Evolutionary conservation across 2,329 filamentous ascomycete species (phyloP).

Genomic region (Epichloe gansuensis): DNA sequence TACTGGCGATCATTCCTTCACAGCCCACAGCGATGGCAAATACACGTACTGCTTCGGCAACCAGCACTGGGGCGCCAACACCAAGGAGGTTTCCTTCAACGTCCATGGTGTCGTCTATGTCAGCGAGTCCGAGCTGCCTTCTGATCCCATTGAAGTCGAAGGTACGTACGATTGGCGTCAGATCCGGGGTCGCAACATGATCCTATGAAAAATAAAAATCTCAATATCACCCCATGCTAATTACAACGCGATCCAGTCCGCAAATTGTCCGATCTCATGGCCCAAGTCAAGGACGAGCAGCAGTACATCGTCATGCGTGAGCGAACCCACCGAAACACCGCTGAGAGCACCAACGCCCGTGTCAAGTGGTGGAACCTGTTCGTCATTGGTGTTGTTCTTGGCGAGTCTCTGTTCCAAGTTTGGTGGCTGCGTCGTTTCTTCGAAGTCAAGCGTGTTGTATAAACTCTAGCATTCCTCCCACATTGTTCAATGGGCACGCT

Average conservation of each 20-base stretch:
- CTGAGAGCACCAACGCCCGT: conserved; percentile 91
- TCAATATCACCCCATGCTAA: conserved; percentile 4
- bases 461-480: conserved; percentile 10
- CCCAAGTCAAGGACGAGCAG: conserved; percentile 95
- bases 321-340: conserved; percentile 93
- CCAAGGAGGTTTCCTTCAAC: conserved; percentile 98
- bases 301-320: conserved; percentile 92
- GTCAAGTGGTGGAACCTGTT: conserved; percentile 99
- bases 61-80: conserved; percentile 91
- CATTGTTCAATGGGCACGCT: no score
- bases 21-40: conserved; percentile 72
- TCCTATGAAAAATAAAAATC: no score
- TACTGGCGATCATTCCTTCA: conserved; percentile 88
- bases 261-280: conserved; percentile 70
- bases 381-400: conserved; percentile 77
- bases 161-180: conserved; percentile 47
- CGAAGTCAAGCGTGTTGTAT: conserved; percentile 64
- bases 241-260: conserved; percentile 44
- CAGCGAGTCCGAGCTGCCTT: conserved; percentile 68
- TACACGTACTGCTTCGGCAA: conserved; percentile 99
- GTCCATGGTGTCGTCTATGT: conserved; percentile 98
- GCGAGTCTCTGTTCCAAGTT: conserved; percentile 93
- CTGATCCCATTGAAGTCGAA: conserved; percentile 85
- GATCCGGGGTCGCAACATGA: neutral
- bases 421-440: conserved; percentile 99